These are phyloP conservation scores for Komagataella ulmi DNA, from an alignment of 805 yeast species.

Conservation along the genomic window DNA sequence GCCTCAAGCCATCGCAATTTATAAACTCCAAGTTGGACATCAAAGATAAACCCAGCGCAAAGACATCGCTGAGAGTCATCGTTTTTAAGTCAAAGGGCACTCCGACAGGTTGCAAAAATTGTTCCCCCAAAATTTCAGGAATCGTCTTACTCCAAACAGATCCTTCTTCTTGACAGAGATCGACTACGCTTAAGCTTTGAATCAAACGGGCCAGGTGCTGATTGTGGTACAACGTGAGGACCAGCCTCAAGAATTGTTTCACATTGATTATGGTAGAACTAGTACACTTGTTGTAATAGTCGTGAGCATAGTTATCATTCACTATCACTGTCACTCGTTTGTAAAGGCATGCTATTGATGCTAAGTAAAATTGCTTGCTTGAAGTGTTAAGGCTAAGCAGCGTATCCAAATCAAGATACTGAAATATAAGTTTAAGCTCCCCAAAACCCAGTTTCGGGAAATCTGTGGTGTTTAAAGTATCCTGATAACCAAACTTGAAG, in stretches of 20 bases:
- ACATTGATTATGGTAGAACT: not conserved
- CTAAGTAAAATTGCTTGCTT: not conserved
- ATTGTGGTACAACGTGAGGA: not conserved
- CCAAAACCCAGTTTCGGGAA: not conserved
- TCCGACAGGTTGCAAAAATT: not conserved
- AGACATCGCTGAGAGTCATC: not conserved
- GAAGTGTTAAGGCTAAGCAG: not conserved
- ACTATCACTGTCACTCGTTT: not conserved
- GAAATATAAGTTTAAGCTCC: not conserved
- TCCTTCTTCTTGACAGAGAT: not conserved
- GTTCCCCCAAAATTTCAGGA: not conserved
- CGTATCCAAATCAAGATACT: not conserved
- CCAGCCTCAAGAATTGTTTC: not conserved
- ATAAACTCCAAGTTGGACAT: not conserved
- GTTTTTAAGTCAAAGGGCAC: not conserved
- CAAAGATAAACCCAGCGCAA: not conserved
- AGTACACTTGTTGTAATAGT: not conserved
- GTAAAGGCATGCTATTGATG: not conserved
- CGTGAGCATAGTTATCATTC: not conserved
- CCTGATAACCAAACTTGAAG: not conserved
- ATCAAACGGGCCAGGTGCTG: not conserved
- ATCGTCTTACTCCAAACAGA: not conserved
- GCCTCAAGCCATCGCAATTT: not conserved
- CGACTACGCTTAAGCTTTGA: not conserved
- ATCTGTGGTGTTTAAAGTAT: not conserved